Base-by-base conservation (phyloP, 306 rosid genomes). In the Cicer judaicum region DNA sequence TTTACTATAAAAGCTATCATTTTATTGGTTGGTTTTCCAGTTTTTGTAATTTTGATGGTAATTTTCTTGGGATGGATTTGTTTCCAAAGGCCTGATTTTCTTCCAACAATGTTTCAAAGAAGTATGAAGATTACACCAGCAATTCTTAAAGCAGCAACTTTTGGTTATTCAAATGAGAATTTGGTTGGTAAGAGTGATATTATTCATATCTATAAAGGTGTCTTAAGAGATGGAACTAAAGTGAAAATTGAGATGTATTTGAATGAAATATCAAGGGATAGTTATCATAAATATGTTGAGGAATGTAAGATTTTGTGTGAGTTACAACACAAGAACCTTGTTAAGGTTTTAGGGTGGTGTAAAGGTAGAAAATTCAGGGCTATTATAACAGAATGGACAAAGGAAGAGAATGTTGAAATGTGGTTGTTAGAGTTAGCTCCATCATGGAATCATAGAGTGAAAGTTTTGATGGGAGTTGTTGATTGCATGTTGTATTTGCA, bases 231-330 rank as follows among this genome's bases (percentile, higher is more conserved):
- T 55, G 89, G 86, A 15, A 85, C 83, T 39, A 56, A 75, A 74
- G 92, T 85, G 53, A 89, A 84, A 75, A 77, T 91, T 81, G 92
- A 91, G 87, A 84, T 91, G 49, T 89, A 91, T 43, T 13, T 49
- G 74, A 74, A 81, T 80, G 69, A 59, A 40, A 85, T 71, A 60
- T 63, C 85, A 34, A 85, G 81, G 55, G 86, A 85, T 5, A 42
- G 59, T 24, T 77, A 74, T 42, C 21, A 10, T 3, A 73, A 52
- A 48, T 78, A 87, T 38, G 75, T 83, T 15, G 81, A 89, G 63
- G 89, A 91, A 72, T 85, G 90, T 67, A 81, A 83, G 52, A 53
- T 89, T 74, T 73, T 91, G 13, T 80, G 64, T 57, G 81, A 68
- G 56, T 75, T 91, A 50, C 6, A 75, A 44, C 97, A 91, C 67